These are phyloP conservation scores for Singerocomus inundabilis DNA, from an alignment of 1,284 basidiomycete species.

Conservation along the genomic window DNA sequence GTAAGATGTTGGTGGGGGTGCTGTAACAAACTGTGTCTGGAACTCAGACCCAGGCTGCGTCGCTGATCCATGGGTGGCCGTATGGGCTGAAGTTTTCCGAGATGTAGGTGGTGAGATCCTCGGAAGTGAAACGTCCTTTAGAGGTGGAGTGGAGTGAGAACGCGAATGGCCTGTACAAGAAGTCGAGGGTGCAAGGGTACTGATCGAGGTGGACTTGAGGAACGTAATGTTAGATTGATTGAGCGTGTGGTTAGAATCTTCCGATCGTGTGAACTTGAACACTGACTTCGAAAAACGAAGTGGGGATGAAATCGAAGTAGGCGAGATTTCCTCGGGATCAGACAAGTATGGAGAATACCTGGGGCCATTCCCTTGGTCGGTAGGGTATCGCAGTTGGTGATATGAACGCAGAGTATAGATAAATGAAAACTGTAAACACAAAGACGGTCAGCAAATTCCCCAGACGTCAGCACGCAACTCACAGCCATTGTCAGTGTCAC, in stretches of 20 bases:
- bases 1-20: constrained; percentile 6
- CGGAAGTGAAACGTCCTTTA: constrained; percentile 11
- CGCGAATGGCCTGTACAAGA: constrained; percentile 28
- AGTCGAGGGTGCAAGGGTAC: constrained; percentile 27
- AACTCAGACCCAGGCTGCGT: constrained; percentile 10
- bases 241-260: constrained; percentile 22
- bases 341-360: constrained; percentile 23
- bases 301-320: constrained; percentile 19
- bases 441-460: constrained; percentile 6
- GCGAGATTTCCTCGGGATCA: constrained; percentile 24
- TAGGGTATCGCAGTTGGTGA: constrained; percentile 18
- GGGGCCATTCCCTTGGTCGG: constrained; percentile 1
- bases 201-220: constrained; percentile 27
- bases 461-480: constrained; percentile 26
- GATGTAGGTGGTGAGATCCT: constrained; percentile 26
- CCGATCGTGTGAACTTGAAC: constrained; percentile 14
- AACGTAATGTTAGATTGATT: constrained; percentile 26
- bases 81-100: constrained; percentile 14
- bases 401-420: constrained; percentile 25
- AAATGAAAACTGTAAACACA: constrained; percentile 38
- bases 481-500: constrained; percentile 52
- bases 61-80: constrained; percentile 6
- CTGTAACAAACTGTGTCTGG: constrained; percentile 15
- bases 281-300: constrained; percentile 15
- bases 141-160: constrained; percentile 17